Evolutionary conservation across 176 grass and related monocot species (phyloP).

Genomic region (Dendrocalamus sinicus): DNA sequence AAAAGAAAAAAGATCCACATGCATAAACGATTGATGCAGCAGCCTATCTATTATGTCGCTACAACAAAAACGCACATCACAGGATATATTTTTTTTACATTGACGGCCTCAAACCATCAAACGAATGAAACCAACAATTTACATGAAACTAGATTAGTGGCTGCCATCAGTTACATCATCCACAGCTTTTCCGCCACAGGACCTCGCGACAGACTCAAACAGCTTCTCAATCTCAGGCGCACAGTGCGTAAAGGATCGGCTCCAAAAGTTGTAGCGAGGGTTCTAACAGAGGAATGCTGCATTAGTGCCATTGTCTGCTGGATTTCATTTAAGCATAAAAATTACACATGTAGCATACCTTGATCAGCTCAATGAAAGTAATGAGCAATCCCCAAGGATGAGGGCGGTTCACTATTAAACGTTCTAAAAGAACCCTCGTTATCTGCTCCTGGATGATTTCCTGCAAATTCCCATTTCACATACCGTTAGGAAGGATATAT

Average conservation of each 20-base stretch:
- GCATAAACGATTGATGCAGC: too few relatives aligned
- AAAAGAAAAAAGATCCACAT: too few relatives aligned
- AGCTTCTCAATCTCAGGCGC: constrained; percentile 76
- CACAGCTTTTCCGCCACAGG: constrained; percentile 61
- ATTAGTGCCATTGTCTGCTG: background rate
- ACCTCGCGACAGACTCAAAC: constrained; percentile 79
- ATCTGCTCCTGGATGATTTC: constrained; percentile 87
- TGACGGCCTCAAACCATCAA: too few relatives aligned
- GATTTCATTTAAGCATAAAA: constrained; percentile 1
- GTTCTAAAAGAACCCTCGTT: constrained; percentile 76
- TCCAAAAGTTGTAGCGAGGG: constrained; percentile 82
- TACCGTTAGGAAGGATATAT: constrained; percentile 23
- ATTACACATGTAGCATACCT: constrained; percentile 41
- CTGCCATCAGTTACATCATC: constrained; percentile 65
- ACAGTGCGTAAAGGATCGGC: constrained; percentile 55
- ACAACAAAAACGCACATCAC: too few relatives aligned
- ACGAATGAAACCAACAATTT: background rate
- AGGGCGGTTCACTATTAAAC: constrained; percentile 80
- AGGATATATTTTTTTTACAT: too few relatives aligned
- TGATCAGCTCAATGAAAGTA: constrained; percentile 90
- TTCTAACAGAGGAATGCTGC: constrained; percentile 53
- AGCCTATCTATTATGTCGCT: too few relatives aligned
- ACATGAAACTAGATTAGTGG: constrained; percentile 44
- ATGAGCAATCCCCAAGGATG: constrained; percentile 91
- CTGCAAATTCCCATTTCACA: constrained; percentile 39